Conservation (phyloP, 2,329 filamentous ascomycete species). For the Trichoderma citrinoviride region DNA sequence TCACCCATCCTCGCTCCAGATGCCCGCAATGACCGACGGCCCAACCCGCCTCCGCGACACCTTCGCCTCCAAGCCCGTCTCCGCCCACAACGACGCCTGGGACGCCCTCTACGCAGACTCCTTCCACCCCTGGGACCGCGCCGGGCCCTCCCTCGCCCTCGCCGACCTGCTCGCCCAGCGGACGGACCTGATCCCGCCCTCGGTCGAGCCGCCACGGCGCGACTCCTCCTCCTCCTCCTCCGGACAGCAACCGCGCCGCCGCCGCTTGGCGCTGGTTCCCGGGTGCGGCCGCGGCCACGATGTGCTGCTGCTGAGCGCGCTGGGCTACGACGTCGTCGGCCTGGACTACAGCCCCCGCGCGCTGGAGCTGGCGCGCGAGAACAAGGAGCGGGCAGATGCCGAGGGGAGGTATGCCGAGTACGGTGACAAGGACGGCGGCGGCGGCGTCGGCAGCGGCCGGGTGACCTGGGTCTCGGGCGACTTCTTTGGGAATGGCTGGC, state of each 20-base stretch:
- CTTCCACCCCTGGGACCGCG: slow-evolving; percentile 56
- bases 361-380: slow-evolving; percentile 46
- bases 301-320: slow-evolving; percentile 68
- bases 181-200: slow-evolving; percentile 43
- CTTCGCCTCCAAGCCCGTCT: slow-evolving; percentile 36
- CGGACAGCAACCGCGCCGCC: slow-evolving; percentile 23
- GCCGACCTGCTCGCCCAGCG: slow-evolving; percentile 49
- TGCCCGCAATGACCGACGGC: slow-evolving; percentile 17
- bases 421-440: slow-evolving; percentile 38
- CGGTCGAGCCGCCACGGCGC: slow-evolving; percentile 35
- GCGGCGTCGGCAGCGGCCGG: slow-evolving; percentile 44
- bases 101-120: slow-evolving; percentile 47
- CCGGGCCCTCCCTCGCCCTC: slow-evolving; percentile 52
- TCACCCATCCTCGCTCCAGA: slow-evolving; percentile 20
- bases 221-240: slow-evolving; percentile 16
- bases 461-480: slow-evolving; percentile 60
- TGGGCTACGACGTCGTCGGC: slow-evolving; percentile 75
- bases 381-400: slow-evolving; percentile 40
- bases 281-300: slow-evolving; percentile 84
- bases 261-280: slow-evolving; percentile 63
- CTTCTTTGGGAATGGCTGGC: slow-evolving; percentile 64
- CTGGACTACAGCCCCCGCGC: slow-evolving; percentile 62
- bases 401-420: slow-evolving; percentile 42
- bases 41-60: slow-evolving; percentile 32
- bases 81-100: slow-evolving; percentile 44